Conservation (phyloP, 2,329 filamentous ascomycete species). For the Leptosphaerulina australis region DNA sequence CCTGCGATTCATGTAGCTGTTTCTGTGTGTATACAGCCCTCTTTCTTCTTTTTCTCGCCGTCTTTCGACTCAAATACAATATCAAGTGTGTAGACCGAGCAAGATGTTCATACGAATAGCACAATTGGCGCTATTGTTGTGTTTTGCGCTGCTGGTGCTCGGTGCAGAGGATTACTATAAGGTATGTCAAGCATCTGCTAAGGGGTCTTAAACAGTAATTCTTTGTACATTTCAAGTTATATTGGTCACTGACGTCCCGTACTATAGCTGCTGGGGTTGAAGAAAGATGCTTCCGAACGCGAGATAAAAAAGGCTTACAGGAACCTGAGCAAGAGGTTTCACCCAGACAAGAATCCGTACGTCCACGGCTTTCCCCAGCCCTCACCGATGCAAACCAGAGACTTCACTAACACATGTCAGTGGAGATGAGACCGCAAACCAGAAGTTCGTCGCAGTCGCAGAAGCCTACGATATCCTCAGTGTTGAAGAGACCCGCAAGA, state of each 20-base stretch:
- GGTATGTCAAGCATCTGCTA: slow-evolving; percentile 51
- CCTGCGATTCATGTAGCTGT: slow-evolving; percentile 14
- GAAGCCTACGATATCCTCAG: slow-evolving; percentile 95
- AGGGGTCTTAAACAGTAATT: not conserved
- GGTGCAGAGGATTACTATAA: slow-evolving; percentile 78
- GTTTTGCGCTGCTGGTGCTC: slow-evolving; percentile 52
- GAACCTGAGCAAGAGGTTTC: slow-evolving; percentile 89
- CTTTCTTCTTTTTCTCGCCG: not conserved
- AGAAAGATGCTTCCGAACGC: slow-evolving; percentile 78
- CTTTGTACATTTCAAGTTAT: not conserved
- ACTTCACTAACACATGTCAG: slow-evolving; percentile 53
- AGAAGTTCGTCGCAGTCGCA: slow-evolving; percentile 91
- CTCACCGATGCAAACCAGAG: not conserved
- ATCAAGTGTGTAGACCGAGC: slow-evolving; percentile 23
- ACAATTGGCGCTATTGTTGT: slow-evolving; percentile 51
- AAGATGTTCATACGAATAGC: slow-evolving; percentile 53
- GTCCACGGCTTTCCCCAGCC: slow-evolving; percentile 42
- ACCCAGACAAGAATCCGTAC: slow-evolving; percentile 97
- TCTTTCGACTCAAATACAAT: slow-evolving; percentile 4
- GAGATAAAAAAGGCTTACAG: slow-evolving; percentile 95
- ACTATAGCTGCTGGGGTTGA: slow-evolving; percentile 76
- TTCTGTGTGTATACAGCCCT: not conserved
- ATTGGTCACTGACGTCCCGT: slow-evolving; percentile 21
- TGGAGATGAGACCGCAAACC: slow-evolving; percentile 76
- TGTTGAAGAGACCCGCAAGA: slow-evolving; percentile 76